Evolutionary conservation across 1,284 basidiomycete genomes (phyloP), one percentile per base, ranked within the genome.

Genomic region (Rhodotorula sp.): DNA sequence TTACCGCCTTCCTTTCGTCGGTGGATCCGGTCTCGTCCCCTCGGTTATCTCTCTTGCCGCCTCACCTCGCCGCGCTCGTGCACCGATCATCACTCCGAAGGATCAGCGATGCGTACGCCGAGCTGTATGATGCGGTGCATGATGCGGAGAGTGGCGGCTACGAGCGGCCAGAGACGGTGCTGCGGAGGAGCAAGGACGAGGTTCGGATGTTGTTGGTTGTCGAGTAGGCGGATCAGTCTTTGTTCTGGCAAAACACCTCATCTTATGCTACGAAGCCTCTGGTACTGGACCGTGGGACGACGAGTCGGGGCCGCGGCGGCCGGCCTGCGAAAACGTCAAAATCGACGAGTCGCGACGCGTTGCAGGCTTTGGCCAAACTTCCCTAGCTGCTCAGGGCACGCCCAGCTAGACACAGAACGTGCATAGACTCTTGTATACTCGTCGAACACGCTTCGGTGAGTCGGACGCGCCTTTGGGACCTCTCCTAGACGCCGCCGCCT

Each of bases 101-200:
- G 34, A 84, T 95, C 67, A 88, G 87, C 2, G 81, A 82, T 47
- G 87, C 88, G 4, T 97, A 97, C 80, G 84, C 83, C 15, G 80
- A 84, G 72, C 82, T 95, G 2, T 92, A 64, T 47, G 68, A 73
- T 31, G 86, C 87, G 71, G 89, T 95, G 21, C 84, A 87, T 79
- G 87, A 87, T 71, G 85, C 87, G 65, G 85, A 86, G 79, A 92
- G 93, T 43, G 38, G 38, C 73, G 85, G 85, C 78, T 97, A 95
- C 79, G 93, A 97, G 81, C 93, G 93, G 56, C 89, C 88, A 18
- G 86, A 89, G 74, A 95, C 92, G n/a, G 79, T 97, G 72, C 81
- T 97, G 55, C 89, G 91, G n/a, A 86, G 89, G 58, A 81, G 81
- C 10, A 80, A 79, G 68, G 83, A 83, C 49, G 84, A 85, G 74